These are phyloP conservation scores for Aspergillus brunneoviolaceus DNA, from an alignment of 2,329 filamentous ascomycete species.

Conservation along the genomic window DNA sequence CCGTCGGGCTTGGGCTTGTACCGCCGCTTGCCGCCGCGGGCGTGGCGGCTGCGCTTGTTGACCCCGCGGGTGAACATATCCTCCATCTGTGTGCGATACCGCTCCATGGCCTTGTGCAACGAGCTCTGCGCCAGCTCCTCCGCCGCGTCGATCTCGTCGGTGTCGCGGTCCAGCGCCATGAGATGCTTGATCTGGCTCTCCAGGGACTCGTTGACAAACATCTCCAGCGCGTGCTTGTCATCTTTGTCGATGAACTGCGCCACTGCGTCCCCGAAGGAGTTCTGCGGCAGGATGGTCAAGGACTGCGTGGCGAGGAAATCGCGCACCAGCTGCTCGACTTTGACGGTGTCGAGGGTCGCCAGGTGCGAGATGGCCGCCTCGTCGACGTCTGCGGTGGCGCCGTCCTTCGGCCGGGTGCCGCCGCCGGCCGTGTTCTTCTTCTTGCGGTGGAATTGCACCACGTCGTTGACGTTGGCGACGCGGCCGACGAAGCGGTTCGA, in stretches of 20 bases:
- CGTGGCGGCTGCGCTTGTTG: conserved; percentile 49
- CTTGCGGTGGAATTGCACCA: conserved; percentile 89
- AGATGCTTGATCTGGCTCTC: conserved; percentile 69
- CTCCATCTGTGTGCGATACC: conserved; percentile 68
- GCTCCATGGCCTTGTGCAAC: conserved; percentile 71
- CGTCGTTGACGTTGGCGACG: conserved; percentile 91
- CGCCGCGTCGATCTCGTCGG: conserved; percentile 69
- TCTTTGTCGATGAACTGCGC: conserved; percentile 92
- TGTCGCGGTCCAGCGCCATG: conserved; percentile 63
- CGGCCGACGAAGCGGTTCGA: conserved; percentile 87
- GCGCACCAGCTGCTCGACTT: conserved; percentile 83
- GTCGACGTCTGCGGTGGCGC: conserved; percentile 55
- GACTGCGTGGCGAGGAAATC: conserved; percentile 86
- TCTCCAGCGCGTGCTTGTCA: conserved; percentile 87
- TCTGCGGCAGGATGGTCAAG: conserved; percentile 88
- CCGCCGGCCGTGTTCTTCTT: conserved; percentile 57
- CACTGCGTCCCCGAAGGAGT: conserved; percentile 89
- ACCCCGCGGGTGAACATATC: conserved; percentile 67
- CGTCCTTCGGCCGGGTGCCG: conserved; percentile 49
- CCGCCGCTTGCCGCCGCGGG: conserved; percentile 48
- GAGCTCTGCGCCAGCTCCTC: conserved; percentile 64
- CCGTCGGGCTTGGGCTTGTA: conserved; percentile 73
- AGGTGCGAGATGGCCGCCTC: conserved; percentile 61
- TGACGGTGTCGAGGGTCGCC: conserved; percentile 69
- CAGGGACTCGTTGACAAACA: conserved; percentile 72